Conservation (phyloP, 148 eudicot species). For the Agrostemma githago region DNA sequence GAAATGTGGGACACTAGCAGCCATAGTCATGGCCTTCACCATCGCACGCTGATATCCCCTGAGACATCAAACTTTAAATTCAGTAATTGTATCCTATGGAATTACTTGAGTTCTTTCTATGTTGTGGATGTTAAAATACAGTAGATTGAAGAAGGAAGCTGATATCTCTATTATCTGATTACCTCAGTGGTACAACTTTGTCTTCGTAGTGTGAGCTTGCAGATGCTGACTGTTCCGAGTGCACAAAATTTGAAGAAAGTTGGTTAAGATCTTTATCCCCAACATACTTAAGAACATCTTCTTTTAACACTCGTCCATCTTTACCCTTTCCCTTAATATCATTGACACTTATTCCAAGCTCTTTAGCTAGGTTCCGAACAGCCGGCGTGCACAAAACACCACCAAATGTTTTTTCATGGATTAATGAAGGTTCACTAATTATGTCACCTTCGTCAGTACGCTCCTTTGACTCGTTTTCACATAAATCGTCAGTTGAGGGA, state of each 20-base stretch:
- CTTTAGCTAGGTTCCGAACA: conserved; percentile 77
- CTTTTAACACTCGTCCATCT: conserved; percentile 75
- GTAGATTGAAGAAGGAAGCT: not conserved
- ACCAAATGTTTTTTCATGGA: conserved; percentile 25
- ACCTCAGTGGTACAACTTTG: conserved; percentile 62
- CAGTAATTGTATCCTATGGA: not conserved
- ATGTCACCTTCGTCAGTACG: conserved; percentile 26
- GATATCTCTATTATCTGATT: conserved; percentile 5
- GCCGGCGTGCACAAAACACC: conserved; percentile 76
- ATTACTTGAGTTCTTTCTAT: not conserved
- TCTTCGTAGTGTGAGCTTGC: conserved; percentile 47
- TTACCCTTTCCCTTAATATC: conserved; percentile 69
- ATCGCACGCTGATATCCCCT: conserved; percentile 98
- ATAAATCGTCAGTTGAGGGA: conserved; percentile 28
- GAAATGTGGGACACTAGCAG: conserved; percentile 90
- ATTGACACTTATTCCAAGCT: conserved; percentile 52
- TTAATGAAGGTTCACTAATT: conserved; percentile 25
- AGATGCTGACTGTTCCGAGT: conserved; percentile 27
- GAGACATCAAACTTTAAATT: conserved; percentile 23
- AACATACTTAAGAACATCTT: conserved; percentile 69
- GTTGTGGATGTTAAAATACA: not conserved
- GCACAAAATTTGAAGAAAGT: conserved; percentile 19
- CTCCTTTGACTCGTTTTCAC: conserved; percentile 22
- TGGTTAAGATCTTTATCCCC: conserved; percentile 39
- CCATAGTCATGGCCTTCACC: conserved; percentile 95